Conservation (phyloP, 768 basidiomycete genomes). For the Naganishia vishniacii region DNA sequence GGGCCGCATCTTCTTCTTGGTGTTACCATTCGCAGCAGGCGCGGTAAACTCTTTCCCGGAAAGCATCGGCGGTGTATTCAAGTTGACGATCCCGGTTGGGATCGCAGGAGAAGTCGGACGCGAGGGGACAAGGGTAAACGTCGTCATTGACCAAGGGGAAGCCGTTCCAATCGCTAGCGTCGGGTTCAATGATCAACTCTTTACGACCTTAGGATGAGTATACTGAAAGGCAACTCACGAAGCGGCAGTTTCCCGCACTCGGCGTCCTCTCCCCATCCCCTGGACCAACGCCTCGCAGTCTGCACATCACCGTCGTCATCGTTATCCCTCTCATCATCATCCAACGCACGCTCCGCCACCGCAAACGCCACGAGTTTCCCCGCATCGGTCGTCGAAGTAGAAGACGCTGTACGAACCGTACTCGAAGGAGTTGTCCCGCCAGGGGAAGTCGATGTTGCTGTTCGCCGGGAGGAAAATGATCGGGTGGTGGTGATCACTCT, state of each 20-base stretch:
- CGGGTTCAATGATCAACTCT: no score
- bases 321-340: neutral
- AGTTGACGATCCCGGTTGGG: neutral
- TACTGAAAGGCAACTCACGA: neutral
- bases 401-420: no score
- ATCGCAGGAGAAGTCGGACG: neutral
- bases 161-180: neutral
- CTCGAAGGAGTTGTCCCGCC: no score
- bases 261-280: no score
- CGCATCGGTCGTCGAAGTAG: neutral
- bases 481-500: no score
- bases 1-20: constrained; percentile 5
- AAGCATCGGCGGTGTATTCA: neutral
- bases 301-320: no score
- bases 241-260: neutral
- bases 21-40: no score
- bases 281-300: neutral
- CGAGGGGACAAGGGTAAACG: constrained; percentile 1
- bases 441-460: no score
- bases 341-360: constrained; percentile 12
- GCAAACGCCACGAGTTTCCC: neutral
- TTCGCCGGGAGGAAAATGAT: no score
- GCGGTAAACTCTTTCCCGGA: no score
- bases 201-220: no score
- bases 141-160: neutral